These are phyloP conservation scores for Fusarium sororula DNA, from an alignment of 2,329 filamentous ascomycete genomes.

Conservation along the genomic window DNA sequence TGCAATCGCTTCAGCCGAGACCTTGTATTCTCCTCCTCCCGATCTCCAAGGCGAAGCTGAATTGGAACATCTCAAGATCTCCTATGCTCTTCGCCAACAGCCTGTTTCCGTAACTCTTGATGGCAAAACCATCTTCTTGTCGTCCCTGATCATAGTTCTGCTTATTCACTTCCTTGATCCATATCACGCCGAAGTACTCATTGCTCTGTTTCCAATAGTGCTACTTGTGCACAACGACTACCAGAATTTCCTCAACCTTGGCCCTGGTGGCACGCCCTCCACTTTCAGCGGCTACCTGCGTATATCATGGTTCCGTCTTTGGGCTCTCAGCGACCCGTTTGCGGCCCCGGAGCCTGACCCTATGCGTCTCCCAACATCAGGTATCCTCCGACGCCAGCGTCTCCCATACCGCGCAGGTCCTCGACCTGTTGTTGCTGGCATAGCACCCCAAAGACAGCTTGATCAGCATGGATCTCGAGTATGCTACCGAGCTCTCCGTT, in stretches of 20 bases:
- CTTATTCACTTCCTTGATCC: constrained; percentile 62
- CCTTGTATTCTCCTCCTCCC: constrained; percentile 33
- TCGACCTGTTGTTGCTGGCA: constrained; percentile 75
- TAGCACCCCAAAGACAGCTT: constrained; percentile 83
- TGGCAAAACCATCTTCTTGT: constrained; percentile 57
- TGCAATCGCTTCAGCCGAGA: constrained; percentile 42
- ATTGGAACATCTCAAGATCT: constrained; percentile 32
- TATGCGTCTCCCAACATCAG: constrained; percentile 61
- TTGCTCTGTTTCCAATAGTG: constrained; percentile 58
- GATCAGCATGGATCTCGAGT: constrained; percentile 68
- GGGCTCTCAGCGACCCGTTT: constrained; percentile 77
- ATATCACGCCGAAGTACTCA: constrained; percentile 58
- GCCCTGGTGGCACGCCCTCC: constrained; percentile 81
- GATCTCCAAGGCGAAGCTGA: constrained; percentile 34
- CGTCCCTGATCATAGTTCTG: constrained; percentile 57
- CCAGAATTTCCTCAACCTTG: constrained; percentile 77
- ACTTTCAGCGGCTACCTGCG: constrained; percentile 78
- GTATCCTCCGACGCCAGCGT: constrained; percentile 62
- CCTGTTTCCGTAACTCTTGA: constrained; percentile 64
- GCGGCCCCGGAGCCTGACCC: constrained; percentile 62
- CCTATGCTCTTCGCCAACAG: constrained; percentile 51
- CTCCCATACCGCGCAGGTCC: constrained; percentile 71
- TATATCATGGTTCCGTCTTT: constrained; percentile 76
- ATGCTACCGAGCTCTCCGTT: constrained; percentile 65
- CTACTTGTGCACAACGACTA: constrained; percentile 75